Evolutionary conservation across 108 stramenopile genomes (phyloP).

Genomic region (Hondaea fermentalgiana): DNA sequence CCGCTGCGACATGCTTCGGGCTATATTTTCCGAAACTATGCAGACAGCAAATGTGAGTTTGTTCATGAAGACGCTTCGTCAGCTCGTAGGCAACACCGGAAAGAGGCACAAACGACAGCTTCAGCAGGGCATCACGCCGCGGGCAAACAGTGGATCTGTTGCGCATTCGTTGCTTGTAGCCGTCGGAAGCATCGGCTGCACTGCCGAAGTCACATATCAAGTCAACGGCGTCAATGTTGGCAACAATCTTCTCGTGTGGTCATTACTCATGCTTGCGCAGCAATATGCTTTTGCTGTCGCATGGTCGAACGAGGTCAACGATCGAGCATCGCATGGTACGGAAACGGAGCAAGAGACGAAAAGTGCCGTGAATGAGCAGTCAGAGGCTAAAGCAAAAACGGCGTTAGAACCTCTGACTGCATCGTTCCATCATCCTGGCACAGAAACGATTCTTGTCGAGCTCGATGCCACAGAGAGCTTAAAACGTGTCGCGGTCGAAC

Average conservation of each 20-base stretch:
- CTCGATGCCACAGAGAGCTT: not conserved
- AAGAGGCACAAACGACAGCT: not conserved
- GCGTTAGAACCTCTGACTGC: too few relatives aligned
- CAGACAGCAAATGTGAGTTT: not conserved
- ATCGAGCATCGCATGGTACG: not conserved
- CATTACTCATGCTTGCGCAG: not conserved
- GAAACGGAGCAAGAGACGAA: not conserved
- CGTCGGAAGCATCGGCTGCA: not conserved
- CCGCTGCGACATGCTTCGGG: conserved; percentile 3
- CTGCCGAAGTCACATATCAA: not conserved
- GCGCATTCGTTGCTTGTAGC: not conserved
- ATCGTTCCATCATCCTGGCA: not conserved
- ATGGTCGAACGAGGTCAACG: not conserved
- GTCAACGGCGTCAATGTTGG: not conserved
- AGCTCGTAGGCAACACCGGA: not conserved
- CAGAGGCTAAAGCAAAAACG: not conserved
- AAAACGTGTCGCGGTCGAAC: not conserved
- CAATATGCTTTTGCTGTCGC: not conserved
- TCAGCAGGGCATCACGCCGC: not conserved
- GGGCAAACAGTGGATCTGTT: not conserved
- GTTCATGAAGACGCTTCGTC: not conserved
- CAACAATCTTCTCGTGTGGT: not conserved
- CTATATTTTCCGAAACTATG: not conserved
- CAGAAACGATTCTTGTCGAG: not conserved
- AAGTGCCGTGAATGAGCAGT: too few relatives aligned